Evolutionary conservation across 1,284 basidiomycete species (phyloP).

Genomic region (Ceratorhiza oryzae-sativae): DNA sequence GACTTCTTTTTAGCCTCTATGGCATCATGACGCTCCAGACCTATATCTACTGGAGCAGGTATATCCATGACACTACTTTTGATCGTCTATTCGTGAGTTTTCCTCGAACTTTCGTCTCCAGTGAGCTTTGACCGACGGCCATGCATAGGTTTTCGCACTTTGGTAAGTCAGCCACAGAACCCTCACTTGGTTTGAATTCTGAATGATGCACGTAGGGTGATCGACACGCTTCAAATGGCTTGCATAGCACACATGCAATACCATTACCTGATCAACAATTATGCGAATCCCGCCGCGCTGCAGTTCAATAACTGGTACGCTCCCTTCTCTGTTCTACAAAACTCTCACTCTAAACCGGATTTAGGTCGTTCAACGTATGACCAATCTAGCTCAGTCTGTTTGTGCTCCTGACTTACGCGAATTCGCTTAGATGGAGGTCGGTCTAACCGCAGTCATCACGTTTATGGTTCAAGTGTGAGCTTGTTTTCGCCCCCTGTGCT

Average conservation of each 20-base stretch:
- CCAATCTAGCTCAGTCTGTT: neutral
- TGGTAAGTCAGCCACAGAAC: neutral
- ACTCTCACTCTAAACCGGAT: constrained; percentile 21
- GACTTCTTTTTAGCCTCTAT: constrained; percentile 5
- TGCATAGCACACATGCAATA: constrained; percentile 34
- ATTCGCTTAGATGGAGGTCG: constrained; percentile 15
- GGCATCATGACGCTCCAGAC: constrained; percentile 33
- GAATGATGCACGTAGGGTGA: neutral
- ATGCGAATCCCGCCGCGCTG: constrained; percentile 46
- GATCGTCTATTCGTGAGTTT: constrained; percentile 26
- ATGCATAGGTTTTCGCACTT: constrained; percentile 13
- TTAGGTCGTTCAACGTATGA: constrained; percentile 49
- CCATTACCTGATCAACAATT: constrained; percentile 48
- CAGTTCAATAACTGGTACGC: constrained; percentile 47
- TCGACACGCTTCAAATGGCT: constrained; percentile 13
- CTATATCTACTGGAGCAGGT: constrained; percentile 28
- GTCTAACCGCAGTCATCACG: constrained; percentile 45
- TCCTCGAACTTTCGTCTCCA: neutral
- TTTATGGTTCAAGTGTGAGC: constrained; percentile 48
- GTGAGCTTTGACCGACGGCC: neutral
- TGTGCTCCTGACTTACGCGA: no score
- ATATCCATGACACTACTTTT: constrained; percentile 12
- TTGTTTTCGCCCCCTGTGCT: neutral
- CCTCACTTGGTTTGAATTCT: neutral
- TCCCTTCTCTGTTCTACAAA: neutral